phyloP scores from a whole-genome alignment of 164 flowering plant species.

The Aristolochia contorta region DNA sequence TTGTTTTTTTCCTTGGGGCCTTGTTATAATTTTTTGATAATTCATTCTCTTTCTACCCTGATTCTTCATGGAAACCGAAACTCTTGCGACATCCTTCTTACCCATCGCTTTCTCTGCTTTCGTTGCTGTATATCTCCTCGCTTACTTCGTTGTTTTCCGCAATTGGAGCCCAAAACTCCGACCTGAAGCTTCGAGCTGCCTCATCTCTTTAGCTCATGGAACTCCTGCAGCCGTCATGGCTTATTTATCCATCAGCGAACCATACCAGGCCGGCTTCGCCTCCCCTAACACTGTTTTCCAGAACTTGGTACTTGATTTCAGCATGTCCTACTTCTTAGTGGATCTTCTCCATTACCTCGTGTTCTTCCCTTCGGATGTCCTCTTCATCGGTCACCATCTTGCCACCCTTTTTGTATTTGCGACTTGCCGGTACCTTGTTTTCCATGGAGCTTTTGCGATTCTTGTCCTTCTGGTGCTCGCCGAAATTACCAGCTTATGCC shows the following conservation, averaged over 20 bases:
- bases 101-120: conserved; percentile 41
- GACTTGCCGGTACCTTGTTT: conserved; percentile 65
- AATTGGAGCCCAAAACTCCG: conserved; percentile 49
- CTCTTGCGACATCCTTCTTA: conserved; percentile 17
- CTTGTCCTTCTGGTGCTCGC: conserved; percentile 60
- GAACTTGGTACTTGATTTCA: conserved; percentile 56
- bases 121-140: conserved; percentile 38
- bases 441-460: conserved; percentile 55
- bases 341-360: conserved; percentile 65
- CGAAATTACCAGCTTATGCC: conserved; percentile 74
- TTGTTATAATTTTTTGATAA: too few species aligned
- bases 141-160: conserved; percentile 48
- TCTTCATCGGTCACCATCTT: conserved; percentile 84
- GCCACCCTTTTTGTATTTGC: conserved; percentile 75
- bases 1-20: too few species aligned
- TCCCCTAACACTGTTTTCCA: conserved; percentile 49
- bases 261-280: conserved; percentile 30
- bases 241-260: conserved; percentile 18
- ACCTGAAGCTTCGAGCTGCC: conserved; percentile 73
- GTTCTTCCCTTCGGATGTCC: conserved; percentile 58
- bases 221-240: conserved; percentile 77
- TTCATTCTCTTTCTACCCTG: too few species aligned
- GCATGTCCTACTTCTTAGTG: conserved; percentile 64
- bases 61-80: conserved; percentile 24
- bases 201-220: conserved; percentile 71